Evolutionary conservation across 2,329 filamentous ascomycete species (phyloP).

Genomic region (Chaetothyriales sp.): DNA sequence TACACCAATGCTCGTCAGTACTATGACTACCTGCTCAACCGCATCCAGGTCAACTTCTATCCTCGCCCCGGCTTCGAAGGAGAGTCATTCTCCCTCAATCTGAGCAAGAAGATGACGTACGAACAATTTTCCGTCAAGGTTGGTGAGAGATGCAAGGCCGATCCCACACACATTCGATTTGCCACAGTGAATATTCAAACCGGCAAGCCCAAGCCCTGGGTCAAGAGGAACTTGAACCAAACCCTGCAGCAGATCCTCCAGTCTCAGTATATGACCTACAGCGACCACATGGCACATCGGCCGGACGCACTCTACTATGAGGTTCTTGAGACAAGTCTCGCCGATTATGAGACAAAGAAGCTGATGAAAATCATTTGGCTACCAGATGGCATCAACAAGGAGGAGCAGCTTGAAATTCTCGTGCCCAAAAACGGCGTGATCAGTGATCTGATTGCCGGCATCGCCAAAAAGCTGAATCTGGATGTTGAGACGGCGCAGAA

Average conservation of each 20-base stretch:
- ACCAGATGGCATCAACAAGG: constrained; percentile 80
- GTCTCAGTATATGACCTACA: constrained; percentile 57
- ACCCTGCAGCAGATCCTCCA: constrained; percentile 69
- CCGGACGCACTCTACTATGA: constrained; percentile 80
- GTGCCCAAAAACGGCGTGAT: constrained; percentile 76
- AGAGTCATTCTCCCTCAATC: constrained; percentile 59
- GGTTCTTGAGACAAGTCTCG: constrained; percentile 82
- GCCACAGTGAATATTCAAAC: constrained; percentile 68
- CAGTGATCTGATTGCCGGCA: constrained; percentile 58
- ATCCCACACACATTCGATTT: constrained; percentile 80
- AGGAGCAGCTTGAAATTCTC: constrained; percentile 69
- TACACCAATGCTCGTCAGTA: constrained; percentile 64
- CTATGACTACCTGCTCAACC: constrained; percentile 86
- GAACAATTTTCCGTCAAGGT: constrained; percentile 76
- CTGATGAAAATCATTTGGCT: constrained; percentile 70
- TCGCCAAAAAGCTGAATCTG: constrained; percentile 70
- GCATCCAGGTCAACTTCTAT: constrained; percentile 63
- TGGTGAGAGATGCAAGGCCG: constrained; percentile 59
- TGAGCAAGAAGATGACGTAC: constrained; percentile 82
- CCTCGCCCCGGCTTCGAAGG: constrained; percentile 41
- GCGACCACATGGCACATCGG: constrained; percentile 53
- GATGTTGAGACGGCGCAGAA: constrained; percentile 60
- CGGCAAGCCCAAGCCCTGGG: constrained; percentile 61
- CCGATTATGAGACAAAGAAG: constrained; percentile 89
- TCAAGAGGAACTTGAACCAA: constrained; percentile 59